A percentile compares a stretch with the other conserved stretches of the same genome.
Evolutionary conservation across 2,329 filamentous ascomycete species (phyloP).

Genomic region (Plenodomus lindquistii): DNA sequence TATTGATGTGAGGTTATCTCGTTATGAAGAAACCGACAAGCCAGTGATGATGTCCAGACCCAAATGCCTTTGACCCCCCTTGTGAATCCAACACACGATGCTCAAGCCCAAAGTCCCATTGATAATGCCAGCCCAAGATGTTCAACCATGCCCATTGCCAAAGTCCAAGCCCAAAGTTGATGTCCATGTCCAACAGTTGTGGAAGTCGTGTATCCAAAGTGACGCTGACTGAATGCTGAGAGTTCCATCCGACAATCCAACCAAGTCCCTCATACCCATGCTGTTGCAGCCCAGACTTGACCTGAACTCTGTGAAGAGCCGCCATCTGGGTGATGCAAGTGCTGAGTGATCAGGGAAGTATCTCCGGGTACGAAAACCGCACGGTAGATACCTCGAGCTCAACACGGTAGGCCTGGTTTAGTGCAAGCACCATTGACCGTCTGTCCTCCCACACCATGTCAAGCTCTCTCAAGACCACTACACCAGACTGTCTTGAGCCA

Average conservation of each 20-base stretch:
- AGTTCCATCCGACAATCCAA: background rate
- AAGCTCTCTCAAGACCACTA: slow-evolving; percentile 9
- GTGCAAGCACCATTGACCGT: slow-evolving; percentile 10
- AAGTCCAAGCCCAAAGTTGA: background rate
- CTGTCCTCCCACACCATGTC: slow-evolving; percentile 15
- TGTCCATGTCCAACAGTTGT: no score
- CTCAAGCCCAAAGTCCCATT: background rate
- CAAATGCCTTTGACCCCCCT: no score
- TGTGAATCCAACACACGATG: no score
- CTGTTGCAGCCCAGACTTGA: background rate
- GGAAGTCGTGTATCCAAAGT: background rate
- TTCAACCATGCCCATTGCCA: no score
- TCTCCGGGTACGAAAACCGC: background rate
- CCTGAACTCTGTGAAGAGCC: background rate
- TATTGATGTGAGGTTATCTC: no score
- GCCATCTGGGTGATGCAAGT: background rate
- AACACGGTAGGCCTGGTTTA: slow-evolving; percentile 13
- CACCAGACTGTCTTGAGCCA: slow-evolving; percentile 5
- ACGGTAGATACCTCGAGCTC: background rate
- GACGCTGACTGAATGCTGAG: background rate
- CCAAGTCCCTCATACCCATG: background rate
- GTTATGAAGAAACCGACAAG: no score
- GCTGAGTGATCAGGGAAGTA: slow-evolving; percentile 1
- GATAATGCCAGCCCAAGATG: background rate
- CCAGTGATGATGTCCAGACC: no score